Base-by-base conservation (phyloP, 139 green algal genomes). In the Chlamydomonas schloesseri region DNA sequence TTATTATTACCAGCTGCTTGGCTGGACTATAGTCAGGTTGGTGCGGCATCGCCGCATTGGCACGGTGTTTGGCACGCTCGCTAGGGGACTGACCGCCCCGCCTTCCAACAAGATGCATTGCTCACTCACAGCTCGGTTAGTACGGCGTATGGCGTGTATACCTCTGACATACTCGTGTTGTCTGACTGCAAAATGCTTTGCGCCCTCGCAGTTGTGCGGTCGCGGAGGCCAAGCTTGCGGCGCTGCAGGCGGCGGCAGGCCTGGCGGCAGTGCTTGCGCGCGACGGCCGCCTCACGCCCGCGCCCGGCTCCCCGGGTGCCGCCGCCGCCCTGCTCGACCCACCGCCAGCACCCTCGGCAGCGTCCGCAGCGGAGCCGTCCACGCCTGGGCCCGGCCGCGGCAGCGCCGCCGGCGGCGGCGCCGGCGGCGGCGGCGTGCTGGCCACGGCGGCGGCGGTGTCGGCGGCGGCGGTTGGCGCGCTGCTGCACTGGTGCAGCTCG, bases 211-310 rank as follows among this genome's bases (percentile, higher is more conserved):
- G 81, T 0, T 74, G 57, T 21, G 75, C 58, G 10, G 34, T 89
- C 57, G 86, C 69, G 1, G 62, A 86, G 31, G 71, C 70, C 10
- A 78, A 73, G 15, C 33, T 83, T 46, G 78, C 71, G 28, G 18
- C 42, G 46, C 86, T 89, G 26, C 86, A 87, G 24, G 60, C 86
- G 21, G 70, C 62, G 33, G 71, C 50, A 31, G 26, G 62, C 34
- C 78, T 89, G 33, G 31, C 76, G 34, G 65, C 58, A 18, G 57
- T 89, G n/a, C 84, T 89, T 24, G 75, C 76, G 15, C 60, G 50
- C 28, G 60, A 70, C 64, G 67, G 74, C 33, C 74, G 78, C 58
- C 78, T 81, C 24, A 31, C 72, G 50, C 60, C 74, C 20, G 17
- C 37, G 23, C 57, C 71, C 24, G 73, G 13, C 33, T n/a, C 57